Evolutionary conservation across 164 flowering plant genomes (phyloP), one percentile per base, ranked within the genome.

Genomic region (Sedum album): DNA sequence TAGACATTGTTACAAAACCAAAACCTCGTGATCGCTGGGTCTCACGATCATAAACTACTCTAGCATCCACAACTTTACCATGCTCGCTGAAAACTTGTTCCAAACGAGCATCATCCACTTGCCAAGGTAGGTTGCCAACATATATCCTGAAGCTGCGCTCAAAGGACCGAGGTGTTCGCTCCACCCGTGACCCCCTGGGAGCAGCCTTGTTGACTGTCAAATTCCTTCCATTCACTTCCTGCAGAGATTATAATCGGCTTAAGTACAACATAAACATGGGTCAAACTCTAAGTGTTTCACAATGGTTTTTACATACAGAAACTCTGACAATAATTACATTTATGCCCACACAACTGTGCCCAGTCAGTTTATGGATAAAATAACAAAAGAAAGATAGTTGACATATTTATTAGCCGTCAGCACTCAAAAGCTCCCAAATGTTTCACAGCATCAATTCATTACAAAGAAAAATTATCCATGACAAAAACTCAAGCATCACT

Each of bases 141-240:
- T 84, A 86, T 33, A 85, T 61, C 75, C 82, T 85, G 73, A 72
- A 69, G 42, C 82, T 31, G 57, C 88, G 73, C 30, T 42, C 81
- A 23, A n/a, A 48, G 1, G 25, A 53, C 60, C 62, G 72, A 48
- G 68, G 60, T 14, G 72, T 14, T 8, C 79, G 80, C 70, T 82
- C 89, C 42, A 80, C 78, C 44, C 81, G 73, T 25, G 89, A 63
- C 51, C 97, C 94, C 76, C 82, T 83, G 10, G 90, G 94, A 62
- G 91, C 81, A 65, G 94, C 94, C 79, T 80, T 88, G 77, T 85
- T 88, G 7, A 90, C 97, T n/a, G 88, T 85, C 71, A 90, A 77
- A 31, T 74, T 36, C 75, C 97, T 82, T 49, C 95, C 93, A 72
- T 72, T 74, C 23, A 88, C 8, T 20, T 88, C 92, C 97, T 90